Percentiles rank a stretch among this genome's conserved stretches.
Evolutionary conservation across 2,329 filamentous ascomycete genomes (phyloP).

Genomic region (Trichoderma brevicompactum): DNA sequence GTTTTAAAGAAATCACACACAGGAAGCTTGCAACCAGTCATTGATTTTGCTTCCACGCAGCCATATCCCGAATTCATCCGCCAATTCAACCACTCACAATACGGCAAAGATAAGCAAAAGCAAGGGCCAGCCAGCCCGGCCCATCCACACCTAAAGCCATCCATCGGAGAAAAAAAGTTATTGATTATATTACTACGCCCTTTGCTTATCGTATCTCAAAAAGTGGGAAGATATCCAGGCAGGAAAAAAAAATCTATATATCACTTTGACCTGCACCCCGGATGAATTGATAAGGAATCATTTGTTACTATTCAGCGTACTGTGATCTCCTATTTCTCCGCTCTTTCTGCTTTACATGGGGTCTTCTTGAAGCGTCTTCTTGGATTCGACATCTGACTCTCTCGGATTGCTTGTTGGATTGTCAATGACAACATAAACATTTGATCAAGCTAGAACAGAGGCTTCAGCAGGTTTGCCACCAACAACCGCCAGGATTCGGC

Average conservation of each 20-base stretch:
- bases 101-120: conserved; percentile 23
- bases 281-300: not conserved
- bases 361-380: not conserved
- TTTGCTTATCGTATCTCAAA: conserved; percentile 22
- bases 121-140: conserved; percentile 12
- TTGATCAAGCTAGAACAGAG: conserved; percentile 4
- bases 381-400: not conserved
- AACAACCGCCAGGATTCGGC: conserved; percentile 36
- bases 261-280: not conserved
- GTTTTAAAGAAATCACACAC: not conserved
- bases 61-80: not conserved
- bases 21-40: not conserved
- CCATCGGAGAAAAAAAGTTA: not conserved
- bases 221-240: not conserved
- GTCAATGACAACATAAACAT: not conserved
- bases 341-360: not conserved
- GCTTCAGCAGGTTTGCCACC: conserved; percentile 38
- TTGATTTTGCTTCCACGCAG: conserved; percentile 1
- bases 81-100: conserved; percentile 11
- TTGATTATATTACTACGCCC: conserved; percentile 17
- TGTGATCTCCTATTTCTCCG: not conserved
- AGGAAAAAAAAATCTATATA: not conserved
- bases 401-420: not conserved
- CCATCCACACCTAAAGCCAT: conserved; percentile 14
- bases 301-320: not conserved